Base-by-base conservation (phyloP, 768 basidiomycete genomes). In the Kwoniella sp. region DNA sequence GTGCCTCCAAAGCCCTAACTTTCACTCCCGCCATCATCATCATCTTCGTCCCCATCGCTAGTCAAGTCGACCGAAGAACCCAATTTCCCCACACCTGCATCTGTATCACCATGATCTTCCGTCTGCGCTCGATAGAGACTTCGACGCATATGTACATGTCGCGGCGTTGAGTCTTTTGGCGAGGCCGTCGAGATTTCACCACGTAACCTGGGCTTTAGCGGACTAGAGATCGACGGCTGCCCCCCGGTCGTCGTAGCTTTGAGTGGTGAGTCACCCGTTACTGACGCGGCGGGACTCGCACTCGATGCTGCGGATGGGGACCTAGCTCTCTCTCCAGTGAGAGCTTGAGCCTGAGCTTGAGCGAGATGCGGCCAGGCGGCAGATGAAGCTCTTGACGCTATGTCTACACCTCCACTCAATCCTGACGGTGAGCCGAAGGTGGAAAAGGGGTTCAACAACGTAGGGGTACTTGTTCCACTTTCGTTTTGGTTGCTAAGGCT, bases 351-450 rank as follows among this genome's bases (percentile, higher is more conserved):
- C 17, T 44, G 40, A 4, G 40, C 8, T 19, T 44, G 40, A 3
- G 40, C 40, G 17, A 44, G 40, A 19, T 44, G 40, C 10, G 37
- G 36, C 53, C 53, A 63, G 4, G 61, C 46, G n/a, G 46, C 44
- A 24, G 61, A 56, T 2, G 61, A 55, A 25, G 46, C 33, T 21
- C 61, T 44, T 15, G 40, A 44, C 8, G 8, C 17, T 6, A 6
- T 15, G 3, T 44, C 40, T 19, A 19, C 17, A 9, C 17, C 17
- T 44, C 10, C 40, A 44, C 10, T 15, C n/a, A n/a, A n/a, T n/a
- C n/a, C n/a, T n/a, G n/a, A n/a, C n/a, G n/a, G n/a, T 19, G 40
- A 44, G 40, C 40, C 40, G 3, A 3, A 9, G 4, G 8, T 15
- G 3, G 40, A 44, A 19, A 44, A 44, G 8, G 40, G 40, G 40